Conservation (phyloP, 768 basidiomycete genomes). For the Xerocomellus amylosporus region DNA sequence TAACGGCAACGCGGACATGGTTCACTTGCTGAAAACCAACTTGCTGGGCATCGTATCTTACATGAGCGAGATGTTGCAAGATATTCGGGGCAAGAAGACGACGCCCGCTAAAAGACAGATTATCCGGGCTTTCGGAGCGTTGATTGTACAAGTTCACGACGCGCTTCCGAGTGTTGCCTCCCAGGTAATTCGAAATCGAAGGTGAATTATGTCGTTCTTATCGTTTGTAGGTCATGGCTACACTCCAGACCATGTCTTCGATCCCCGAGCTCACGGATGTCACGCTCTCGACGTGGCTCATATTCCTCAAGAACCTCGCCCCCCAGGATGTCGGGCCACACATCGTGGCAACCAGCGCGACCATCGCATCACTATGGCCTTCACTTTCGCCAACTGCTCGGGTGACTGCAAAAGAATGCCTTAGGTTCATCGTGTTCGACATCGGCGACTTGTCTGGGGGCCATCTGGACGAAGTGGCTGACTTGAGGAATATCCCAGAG, state of each 20-base stretch:
- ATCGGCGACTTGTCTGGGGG: slow-evolving; percentile 51
- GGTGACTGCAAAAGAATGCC: slow-evolving; percentile 51
- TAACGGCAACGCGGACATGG: slow-evolving; percentile 40
- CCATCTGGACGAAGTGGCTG: slow-evolving; percentile 76
- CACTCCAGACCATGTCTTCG: slow-evolving; percentile 84
- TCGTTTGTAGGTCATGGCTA: slow-evolving; percentile 81
- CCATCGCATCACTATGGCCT: slow-evolving; percentile 76
- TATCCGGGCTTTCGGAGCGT: slow-evolving; percentile 69
- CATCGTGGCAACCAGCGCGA: slow-evolving; percentile 83
- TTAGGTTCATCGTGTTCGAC: slow-evolving; percentile 69
- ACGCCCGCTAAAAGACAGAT: slow-evolving; percentile 69
- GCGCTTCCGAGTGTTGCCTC: slow-evolving; percentile 76
- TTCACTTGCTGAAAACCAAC: slow-evolving; percentile 64
- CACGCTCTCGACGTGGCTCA: slow-evolving; percentile 76
- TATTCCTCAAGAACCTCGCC: slow-evolving; percentile 67
- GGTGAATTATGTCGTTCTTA: slow-evolving; percentile 7
- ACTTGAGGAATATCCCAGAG: slow-evolving; percentile 70
- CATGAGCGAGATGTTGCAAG: slow-evolving; percentile 85
- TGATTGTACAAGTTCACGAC: slow-evolving; percentile 69
- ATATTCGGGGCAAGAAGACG: slow-evolving; percentile 74
- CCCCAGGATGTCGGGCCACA: slow-evolving; percentile 76
- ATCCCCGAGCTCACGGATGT: slow-evolving; percentile 73
- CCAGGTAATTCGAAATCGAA: slow-evolving; percentile 55
- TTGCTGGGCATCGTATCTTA: slow-evolving; percentile 84
- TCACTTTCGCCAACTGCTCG: slow-evolving; percentile 53